Base-by-base conservation (phyloP, 2,329 filamentous ascomycete genomes). In the Conoideocrella luteorostrata region DNA sequence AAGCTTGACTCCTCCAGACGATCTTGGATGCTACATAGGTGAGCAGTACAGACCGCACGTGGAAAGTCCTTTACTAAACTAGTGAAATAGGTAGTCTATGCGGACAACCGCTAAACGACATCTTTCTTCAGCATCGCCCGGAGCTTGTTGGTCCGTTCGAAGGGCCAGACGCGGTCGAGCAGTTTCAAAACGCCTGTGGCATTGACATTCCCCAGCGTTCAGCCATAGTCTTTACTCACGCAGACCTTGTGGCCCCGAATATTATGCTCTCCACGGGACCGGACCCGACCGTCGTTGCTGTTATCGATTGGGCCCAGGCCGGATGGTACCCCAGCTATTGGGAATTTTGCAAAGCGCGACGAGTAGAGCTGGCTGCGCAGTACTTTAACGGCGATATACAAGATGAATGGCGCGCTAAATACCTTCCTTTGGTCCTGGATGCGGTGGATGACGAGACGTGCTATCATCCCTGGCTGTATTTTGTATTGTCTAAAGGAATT, bases 251-350 rank as follows among this genome's bases (percentile, higher is more conserved):
- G 11, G 52, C 53, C 0, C 51, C 50, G 2, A 60, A 60, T 28
- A 56, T 60, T 20, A 39, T 60, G 0, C 7, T 59, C 3, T 52
- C 55, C 2, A 23, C 21, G 2, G 50, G 46, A 2, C 29, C 29
- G n/a, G n/a, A 32, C 11, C 7, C 5, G 7, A 32, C 6, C 13
- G 29, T 32, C 6, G 29, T 32, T 32, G 29, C 29, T 13, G 6
- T 32, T 7, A 15, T 32, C 5, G 29, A 32, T 15, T 32, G 29
- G 29, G 29, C 29, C 29, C 29, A 32, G 29, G 11, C 29, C 29
- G 60, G 59, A 2, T 62, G 58, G 56, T 62, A 61, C 49, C 59
- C 61, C 5, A 50, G 47, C 18, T 62, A 63, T 41, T 63, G 59
- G 59, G 60, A 63, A 47, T 58, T 52, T 43, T 58, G 50, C 28